A percentile compares a stretch with the other conserved stretches of the same genome.
Conservation (phyloP, 2,329 filamentous ascomycete genomes). For the Fonsecaea nubica region DNA sequence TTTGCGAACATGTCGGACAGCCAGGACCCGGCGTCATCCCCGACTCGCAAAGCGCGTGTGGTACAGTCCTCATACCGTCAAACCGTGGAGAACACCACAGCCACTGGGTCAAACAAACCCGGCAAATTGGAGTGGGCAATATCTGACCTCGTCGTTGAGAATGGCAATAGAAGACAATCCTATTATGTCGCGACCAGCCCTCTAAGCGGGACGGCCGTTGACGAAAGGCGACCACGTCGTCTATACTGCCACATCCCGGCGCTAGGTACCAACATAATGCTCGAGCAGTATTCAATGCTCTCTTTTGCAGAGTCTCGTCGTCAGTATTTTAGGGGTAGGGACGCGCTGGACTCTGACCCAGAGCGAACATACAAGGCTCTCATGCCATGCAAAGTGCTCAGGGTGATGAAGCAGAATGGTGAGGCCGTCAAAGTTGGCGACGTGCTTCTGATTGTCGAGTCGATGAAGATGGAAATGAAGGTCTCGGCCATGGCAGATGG, state of each 20-base stretch:
- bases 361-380: slow-evolving; percentile 38
- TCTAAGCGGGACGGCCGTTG: neutral
- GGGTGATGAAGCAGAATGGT: slow-evolving; percentile 43
- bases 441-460: slow-evolving; percentile 47
- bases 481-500: slow-evolving; percentile 33
- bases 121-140: slow-evolving; percentile 1
- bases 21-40: slow-evolving; percentile 3
- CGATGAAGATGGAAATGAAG: slow-evolving; percentile 53
- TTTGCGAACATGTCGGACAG: slow-evolving; percentile 7
- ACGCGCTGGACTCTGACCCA: slow-evolving; percentile 27
- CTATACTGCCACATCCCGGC: slow-evolving; percentile 39
- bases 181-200: slow-evolving; percentile 10
- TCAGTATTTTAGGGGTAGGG: slow-evolving; percentile 27
- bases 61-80: neutral
- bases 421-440: slow-evolving; percentile 44
- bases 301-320: slow-evolving; percentile 38
- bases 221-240: neutral
- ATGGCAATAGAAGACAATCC: slow-evolving; percentile 6
- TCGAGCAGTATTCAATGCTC: slow-evolving; percentile 41
- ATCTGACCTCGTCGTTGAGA: slow-evolving; percentile 7
- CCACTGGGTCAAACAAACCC: neutral
- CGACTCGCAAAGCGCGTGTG: neutral
- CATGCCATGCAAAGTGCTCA: slow-evolving; percentile 48
- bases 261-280: slow-evolving; percentile 42
- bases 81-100: neutral